Evolutionary conservation across 75 land plant genomes (phyloP), one percentile per base, ranked within the genome.

Genomic region (Azolla pinnata): DNA sequence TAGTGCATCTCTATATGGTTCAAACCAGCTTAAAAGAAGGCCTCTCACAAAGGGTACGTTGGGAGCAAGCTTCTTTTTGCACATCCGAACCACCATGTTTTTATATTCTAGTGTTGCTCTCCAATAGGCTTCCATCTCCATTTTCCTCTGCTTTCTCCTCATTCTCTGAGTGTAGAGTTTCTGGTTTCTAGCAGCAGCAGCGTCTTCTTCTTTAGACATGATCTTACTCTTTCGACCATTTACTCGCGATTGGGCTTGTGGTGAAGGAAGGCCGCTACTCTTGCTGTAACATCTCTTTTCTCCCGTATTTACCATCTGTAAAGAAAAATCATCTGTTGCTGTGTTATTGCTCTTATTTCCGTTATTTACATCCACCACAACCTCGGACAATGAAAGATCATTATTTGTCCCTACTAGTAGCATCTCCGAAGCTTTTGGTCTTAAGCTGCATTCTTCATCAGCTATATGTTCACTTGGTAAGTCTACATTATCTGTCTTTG

Each of bases 71-170:
- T 88, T 92, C 29, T 81, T 78, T 71, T 82, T 74, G 51, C 97
- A 92, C 95, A 92, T 92, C 44, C 82, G 86, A 31, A 54, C 17
- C 38, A 92, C 47, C 12, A 92, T 62, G 31, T 92, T 88, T 51
- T 61, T 75, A 66, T 92, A 92, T 55, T 92, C 97, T 30, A 56
- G 60, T 0, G 85, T 85, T 5, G 97, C 97, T 9, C 62, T 44
- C 45, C 71, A 81, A 83, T 86, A 87, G 0, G 95, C 97, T 59
- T 92, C 95, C 0, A 84, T 76, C 65, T 93, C 98, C 7, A 89
- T 67, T 82, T 82, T 80, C 0, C 78, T 56, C 59, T 92, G 97
- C 69, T 90, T 73, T 48, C 20, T 65, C 58, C 63, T 44, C 2
- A 90, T 46, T 46, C 21, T 17, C 17, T 14, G 18, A 14, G n/a